phyloP scores from a whole-genome alignment of 2,329 filamentous ascomycete genomes.

The Diatrype stigma region DNA sequence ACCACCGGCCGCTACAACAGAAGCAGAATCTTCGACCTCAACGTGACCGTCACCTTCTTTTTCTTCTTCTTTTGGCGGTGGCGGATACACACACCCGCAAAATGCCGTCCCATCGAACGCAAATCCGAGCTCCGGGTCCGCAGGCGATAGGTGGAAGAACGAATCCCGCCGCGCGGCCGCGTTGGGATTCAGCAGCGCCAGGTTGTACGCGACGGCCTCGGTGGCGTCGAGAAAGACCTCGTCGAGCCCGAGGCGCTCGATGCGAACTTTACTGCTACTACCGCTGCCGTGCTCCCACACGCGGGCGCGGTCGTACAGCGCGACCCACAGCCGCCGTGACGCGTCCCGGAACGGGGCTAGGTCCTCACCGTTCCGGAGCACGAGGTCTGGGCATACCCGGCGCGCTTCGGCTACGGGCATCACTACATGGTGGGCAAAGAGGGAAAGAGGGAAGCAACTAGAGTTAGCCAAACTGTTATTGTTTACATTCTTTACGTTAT shows the following conservation, averaged over 20 bases:
- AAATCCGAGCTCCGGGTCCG: constrained; percentile 78
- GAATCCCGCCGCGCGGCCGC: constrained; percentile 52
- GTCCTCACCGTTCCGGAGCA: constrained; percentile 84
- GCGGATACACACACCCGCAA: constrained; percentile 53
- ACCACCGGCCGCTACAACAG: constrained; percentile 10
- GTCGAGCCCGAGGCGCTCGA: constrained; percentile 84
- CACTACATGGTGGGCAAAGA: too few species aligned
- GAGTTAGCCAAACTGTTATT: too few species aligned
- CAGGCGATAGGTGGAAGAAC: constrained; percentile 73
- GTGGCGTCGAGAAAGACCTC: constrained; percentile 86
- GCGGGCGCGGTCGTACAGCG: constrained; percentile 49
- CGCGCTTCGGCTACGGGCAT: constrained; percentile 81
- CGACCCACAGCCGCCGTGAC: constrained; percentile 74
- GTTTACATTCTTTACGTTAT: too few species aligned
- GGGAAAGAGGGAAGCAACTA: too few species aligned
- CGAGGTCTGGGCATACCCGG: constrained; percentile 73
- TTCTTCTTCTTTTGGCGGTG: not conserved
- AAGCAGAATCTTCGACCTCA: constrained; percentile 13
- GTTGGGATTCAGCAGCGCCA: constrained; percentile 63
- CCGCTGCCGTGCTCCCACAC: too few species aligned
- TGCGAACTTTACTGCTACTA: constrained; percentile 48
- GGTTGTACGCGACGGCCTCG: constrained; percentile 80
- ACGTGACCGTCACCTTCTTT: not conserved
- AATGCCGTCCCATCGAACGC: constrained; percentile 66
- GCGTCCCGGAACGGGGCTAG: constrained; percentile 79